Base-by-base conservation (phyloP, 2,329 filamentous ascomycete genomes). In the Penicillium capsulatum region DNA sequence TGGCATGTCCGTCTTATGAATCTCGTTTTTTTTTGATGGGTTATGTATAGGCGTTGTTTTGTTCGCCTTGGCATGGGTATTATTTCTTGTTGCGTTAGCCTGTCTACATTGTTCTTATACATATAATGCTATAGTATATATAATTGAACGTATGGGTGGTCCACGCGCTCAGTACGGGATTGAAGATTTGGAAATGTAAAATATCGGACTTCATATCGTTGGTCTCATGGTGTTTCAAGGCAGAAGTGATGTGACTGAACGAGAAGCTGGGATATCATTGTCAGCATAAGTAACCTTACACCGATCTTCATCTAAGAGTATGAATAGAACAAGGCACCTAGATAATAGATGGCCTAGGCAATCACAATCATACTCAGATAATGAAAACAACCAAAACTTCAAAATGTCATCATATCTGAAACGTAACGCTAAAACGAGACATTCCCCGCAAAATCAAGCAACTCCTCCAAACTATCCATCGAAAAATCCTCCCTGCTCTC, bases 101-200 rank as follows among this genome's bases (percentile, higher is more conserved):
- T 15, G 31, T 19, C 22, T 34, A 33, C 7, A 27, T 28, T 43
- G 38, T 26, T 31, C 27, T 40, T 41, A 50, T 34, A 50, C 42
- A 50, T 40, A 15, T 50, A 45, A 50, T 45, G 32, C 11, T 45
- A 34, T 42, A 50, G 47, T 50, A 50, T 39, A 50, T 50, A 50
- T 34, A 45, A 50, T 45, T 50, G 19, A 22, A 22, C 9, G 19
- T 9, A 22, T 40, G 17, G 15, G 34, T 36, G 27, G 35, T 28
- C 14, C n/a, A 31, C 30, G 31, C 20, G 13, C 20, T 9, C 28
- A 31, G 20, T 37, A 19, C 20, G 4, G 24, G 9, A 32, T 22
- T 14, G 11, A 17, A 16, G 2, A 16, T 22, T 30, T n/a, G n/a
- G n/a, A n/a, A n/a, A n/a, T n/a, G n/a, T n/a, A n/a, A n/a, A n/a